Base-by-base conservation (phyloP, 2,329 filamentous ascomycete species). In the Aspergillus hortae region DNA sequence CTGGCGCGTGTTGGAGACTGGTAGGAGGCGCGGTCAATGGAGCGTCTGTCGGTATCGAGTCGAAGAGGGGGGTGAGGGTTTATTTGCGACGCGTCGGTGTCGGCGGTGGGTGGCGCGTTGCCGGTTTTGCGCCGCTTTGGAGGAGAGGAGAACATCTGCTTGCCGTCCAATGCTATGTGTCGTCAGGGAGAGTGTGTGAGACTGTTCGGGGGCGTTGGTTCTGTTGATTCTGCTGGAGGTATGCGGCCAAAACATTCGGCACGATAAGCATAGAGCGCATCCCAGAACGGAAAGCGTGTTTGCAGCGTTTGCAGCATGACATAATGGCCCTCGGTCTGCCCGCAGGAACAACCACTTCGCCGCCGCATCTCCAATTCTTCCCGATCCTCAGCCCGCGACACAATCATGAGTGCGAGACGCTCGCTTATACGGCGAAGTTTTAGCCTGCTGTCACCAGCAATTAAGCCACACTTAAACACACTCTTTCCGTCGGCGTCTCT, bases 1-100 rank as follows among this genome's bases (percentile, higher is more conserved):
- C 83, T 88, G 11, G 85, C 78, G 63, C 78, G 83, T 0, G 85
- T 87, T 0, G 86, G 85, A n/a, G 85, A 87, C 49, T 81, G 81
- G 63, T 84, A 88, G 1, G 84, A 87, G 1, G 81, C 78, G 1
- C 77, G 77, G 44, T 65, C 61, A 6, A 66, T 57, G 36, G 68
- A 66, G 15, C 69, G 61, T 27, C 62, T 54, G 49, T 56, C 57
- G 44, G 58, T 55, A 60, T 58, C 55, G 33, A 53, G 46, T 46
- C 41, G 59, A 25, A 51, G 47, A 19, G 54, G 52, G 35, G 54
- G 48, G 23, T 58, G 62, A 44, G 70, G 70, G 6, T 23, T 23
- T 51, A 70, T 74, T 52, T 71, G 73, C 33, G 71, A 71, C 59
- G 69, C 69, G 63, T 67, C 67, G 57, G 76, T 6, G 33, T 35